A percentile compares a stretch with the other conserved stretches of the same genome.
These are phyloP conservation scores for Hyaloraphidium curvatum DNA, from an alignment of 192 early-diverging fungal species.

Conservation along the genomic window DNA sequence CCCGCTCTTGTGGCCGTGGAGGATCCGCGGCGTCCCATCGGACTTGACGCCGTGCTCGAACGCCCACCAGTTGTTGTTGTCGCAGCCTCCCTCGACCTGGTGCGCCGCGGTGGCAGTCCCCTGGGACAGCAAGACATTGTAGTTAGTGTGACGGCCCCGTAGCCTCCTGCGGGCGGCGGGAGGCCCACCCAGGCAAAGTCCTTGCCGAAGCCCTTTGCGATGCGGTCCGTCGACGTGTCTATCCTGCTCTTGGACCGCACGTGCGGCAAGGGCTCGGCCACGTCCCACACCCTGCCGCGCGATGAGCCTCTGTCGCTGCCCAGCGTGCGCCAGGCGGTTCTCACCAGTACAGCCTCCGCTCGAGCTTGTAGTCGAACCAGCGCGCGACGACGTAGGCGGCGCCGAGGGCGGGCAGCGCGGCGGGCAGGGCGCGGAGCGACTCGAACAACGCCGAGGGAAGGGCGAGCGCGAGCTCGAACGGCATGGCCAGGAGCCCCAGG, in stretches of 20 bases:
- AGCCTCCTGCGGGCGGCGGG: no score
- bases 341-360: not conserved
- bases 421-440: no score
- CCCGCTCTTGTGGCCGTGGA: not conserved
- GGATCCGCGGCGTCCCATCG: not conserved
- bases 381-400: not conserved
- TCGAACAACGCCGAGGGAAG: no score
- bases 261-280: no score
- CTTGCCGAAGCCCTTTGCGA: no score
- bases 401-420: no score
- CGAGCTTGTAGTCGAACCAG: not conserved
- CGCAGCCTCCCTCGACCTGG: conserved; percentile 3
- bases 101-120: not conserved
- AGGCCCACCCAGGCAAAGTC: conserved; percentile 2
- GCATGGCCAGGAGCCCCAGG: no score
- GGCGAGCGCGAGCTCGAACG: no score
- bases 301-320: no score
- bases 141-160: no score
- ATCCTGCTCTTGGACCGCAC: no score
- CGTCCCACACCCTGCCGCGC: not conserved
- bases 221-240: no score
- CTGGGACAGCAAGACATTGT: not conserved
- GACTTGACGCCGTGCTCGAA: not conserved
- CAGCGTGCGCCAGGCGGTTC: not conserved
- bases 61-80: not conserved